Conservation (phyloP, 768 basidiomycete genomes). For the Podaxis pistillaris region DNA sequence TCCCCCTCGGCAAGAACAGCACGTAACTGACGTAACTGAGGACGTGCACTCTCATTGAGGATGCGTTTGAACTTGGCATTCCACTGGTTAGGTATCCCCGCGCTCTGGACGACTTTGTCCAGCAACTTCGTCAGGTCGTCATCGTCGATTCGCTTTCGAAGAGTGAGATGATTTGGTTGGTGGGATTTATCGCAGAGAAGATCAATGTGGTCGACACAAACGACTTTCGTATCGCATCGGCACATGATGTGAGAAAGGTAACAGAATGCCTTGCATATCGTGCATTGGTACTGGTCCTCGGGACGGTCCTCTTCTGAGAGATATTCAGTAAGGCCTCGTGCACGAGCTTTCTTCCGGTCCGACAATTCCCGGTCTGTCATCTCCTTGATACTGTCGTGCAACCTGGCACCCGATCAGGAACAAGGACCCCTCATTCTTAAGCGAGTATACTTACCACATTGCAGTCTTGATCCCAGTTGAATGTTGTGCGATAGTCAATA, state of each 20-base stretch:
- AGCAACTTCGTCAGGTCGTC: conserved; percentile 70
- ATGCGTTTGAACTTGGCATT: conserved; percentile 63
- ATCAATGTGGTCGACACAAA: conserved; percentile 83
- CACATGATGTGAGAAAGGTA: conserved; percentile 93
- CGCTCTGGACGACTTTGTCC: conserved; percentile 65
- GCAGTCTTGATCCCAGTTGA: conserved; percentile 91
- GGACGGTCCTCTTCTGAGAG: conserved; percentile 78
- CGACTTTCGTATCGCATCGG: conserved; percentile 71
- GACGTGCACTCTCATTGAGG: conserved; percentile 67
- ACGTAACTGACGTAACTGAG: conserved; percentile 73
- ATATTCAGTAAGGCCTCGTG: conserved; percentile 59
- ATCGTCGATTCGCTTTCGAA: conserved; percentile 83
- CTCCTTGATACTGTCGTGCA: conserved; percentile 78
- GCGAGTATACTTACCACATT: conserved; percentile 63
- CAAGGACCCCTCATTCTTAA: not conserved
- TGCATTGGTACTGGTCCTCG: conserved; percentile 96
- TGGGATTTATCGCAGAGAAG: conserved; percentile 62
- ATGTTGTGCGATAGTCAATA: conserved; percentile 97
- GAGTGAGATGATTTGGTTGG: conserved; percentile 43
- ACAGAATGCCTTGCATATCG: conserved; percentile 89
- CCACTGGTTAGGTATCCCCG: conserved; percentile 76
- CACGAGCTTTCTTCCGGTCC: conserved; percentile 62
- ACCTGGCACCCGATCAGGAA: conserved; percentile 45
- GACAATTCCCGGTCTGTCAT: conserved; percentile 86
- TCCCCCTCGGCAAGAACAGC: conserved; percentile 88